Evolutionary conservation across 176 grass and related monocot genomes (phyloP).

Genomic region (Luzula sylvatica): DNA sequence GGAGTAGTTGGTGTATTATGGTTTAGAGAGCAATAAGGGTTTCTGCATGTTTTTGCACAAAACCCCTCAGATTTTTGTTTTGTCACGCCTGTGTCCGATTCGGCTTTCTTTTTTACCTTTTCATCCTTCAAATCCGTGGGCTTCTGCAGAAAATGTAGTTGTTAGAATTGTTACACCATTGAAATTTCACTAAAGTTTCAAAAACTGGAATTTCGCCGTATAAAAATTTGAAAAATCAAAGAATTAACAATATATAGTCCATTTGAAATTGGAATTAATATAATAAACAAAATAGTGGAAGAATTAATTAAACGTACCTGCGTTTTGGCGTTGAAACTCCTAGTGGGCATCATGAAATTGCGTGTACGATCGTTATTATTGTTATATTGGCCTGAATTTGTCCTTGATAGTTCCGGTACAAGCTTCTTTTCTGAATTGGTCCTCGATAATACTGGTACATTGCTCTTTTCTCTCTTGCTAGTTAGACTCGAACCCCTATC

Average conservation of each 20-base stretch:
- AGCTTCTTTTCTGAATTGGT: neutral
- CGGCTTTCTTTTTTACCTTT: slow-evolving; percentile 19
- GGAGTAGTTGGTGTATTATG: neutral
- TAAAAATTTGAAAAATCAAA: too few relatives aligned
- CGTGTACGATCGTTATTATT: neutral
- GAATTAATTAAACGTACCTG: neutral
- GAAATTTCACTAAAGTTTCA: too few relatives aligned
- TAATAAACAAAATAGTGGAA: too few relatives aligned
- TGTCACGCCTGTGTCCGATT: neutral
- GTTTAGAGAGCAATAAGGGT: neutral
- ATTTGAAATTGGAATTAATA: too few relatives aligned
- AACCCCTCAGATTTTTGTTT: slow-evolving; percentile 6
- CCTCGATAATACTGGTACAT: too few relatives aligned
- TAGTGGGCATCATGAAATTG: slow-evolving; percentile 18
- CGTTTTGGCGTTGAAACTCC: slow-evolving; percentile 16
- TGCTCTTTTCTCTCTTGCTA: too few relatives aligned
- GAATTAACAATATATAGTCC: too few relatives aligned
- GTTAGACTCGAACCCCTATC: too few relatives aligned
- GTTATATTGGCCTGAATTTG: neutral
- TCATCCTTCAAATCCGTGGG: neutral
- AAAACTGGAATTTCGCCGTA: too few relatives aligned
- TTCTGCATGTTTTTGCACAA: too few relatives aligned
- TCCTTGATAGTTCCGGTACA: slow-evolving; percentile 2
- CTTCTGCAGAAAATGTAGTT: slow-evolving; percentile 7
- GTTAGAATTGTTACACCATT: neutral